Percentiles rank a stretch among this genome's conserved stretches.
Evolutionary conservation across 2,329 filamentous ascomycete species (phyloP).

Genomic region (Ascosphaera apis): DNA sequence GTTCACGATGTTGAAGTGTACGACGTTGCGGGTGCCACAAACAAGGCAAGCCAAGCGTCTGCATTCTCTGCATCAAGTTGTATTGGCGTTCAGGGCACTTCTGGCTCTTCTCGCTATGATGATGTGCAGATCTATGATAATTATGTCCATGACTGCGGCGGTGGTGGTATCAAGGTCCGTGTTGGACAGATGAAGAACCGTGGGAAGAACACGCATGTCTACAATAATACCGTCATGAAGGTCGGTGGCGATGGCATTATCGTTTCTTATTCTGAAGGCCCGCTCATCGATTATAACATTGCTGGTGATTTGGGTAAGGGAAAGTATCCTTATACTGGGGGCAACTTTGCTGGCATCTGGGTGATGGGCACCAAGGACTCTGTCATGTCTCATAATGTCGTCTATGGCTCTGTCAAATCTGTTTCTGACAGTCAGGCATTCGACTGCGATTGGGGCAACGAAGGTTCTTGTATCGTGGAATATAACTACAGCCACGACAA

Average conservation of each 20-base stretch:
- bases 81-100: conserved; percentile 6
- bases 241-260: conserved; percentile 10
- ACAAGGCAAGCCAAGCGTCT: conserved; percentile 6
- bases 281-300: conserved; percentile 8
- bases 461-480: conserved; percentile 9
- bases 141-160: conserved; percentile 8
- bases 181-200: conserved; percentile 7
- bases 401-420: conserved; percentile 9
- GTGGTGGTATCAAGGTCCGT: conserved; percentile 10
- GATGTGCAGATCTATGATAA: conserved; percentile 7
- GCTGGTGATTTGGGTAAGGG: conserved; percentile 8
- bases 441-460: conserved; percentile 11
- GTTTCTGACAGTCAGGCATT: conserved; percentile 9
- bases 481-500: conserved; percentile 11
- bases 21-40: conserved; percentile 8
- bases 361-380: conserved; percentile 7
- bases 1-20: conserved; percentile 8
- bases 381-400: conserved; percentile 8
- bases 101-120: conserved; percentile 8
- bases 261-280: conserved; percentile 7
- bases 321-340: conserved; percentile 9
- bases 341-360: conserved; percentile 11
- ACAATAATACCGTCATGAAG: conserved; percentile 6
- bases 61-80: conserved; percentile 7
- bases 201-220: conserved; percentile 5